Percentiles rank a stretch among this genome's conserved stretches.
Conservation (phyloP, 495 filamentous ascomycete genomes). For the Opeltia flavorubescens region DNA sequence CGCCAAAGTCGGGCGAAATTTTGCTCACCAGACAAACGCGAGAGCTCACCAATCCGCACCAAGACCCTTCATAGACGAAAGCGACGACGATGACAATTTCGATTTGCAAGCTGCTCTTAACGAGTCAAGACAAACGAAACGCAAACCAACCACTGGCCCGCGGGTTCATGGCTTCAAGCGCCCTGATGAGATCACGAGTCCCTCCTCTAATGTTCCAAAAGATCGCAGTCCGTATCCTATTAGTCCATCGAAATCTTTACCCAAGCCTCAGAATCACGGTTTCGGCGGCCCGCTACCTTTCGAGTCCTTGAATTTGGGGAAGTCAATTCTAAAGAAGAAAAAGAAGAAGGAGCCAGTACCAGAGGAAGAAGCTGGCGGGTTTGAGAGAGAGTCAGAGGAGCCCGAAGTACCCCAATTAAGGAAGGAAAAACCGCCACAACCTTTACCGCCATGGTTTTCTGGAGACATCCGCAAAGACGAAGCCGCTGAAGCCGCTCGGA, state of each 20-base stretch:
- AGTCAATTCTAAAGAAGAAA: slow-evolving; percentile 37
- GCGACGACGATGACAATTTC: slow-evolving; percentile 29
- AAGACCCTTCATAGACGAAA: slow-evolving; percentile 10
- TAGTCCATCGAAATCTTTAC: slow-evolving; percentile 5
- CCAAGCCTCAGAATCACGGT: slow-evolving; percentile 27
- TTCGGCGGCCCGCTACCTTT: slow-evolving; percentile 82
- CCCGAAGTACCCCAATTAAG: slow-evolving; percentile 13
- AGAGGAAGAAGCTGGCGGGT: slow-evolving; percentile 54
- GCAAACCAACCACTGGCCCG: slow-evolving; percentile 14
- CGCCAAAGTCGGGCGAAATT: slow-evolving; percentile 15
- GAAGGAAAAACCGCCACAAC: slow-evolving; percentile 36
- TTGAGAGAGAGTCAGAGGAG: slow-evolving; percentile 34
- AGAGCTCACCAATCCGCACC: slow-evolving; percentile 11
- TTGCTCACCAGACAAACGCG: slow-evolving; percentile 17
- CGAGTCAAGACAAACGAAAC: slow-evolving; percentile 27
- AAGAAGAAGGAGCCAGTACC: slow-evolving; percentile 26
- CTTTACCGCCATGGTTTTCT: slow-evolving; percentile 80
- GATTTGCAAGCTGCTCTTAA: slow-evolving; percentile 48
- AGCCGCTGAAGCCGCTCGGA: slow-evolving; percentile 20
- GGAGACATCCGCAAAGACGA: slow-evolving; percentile 23
- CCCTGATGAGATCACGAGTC: not conserved
- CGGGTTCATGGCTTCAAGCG: slow-evolving; percentile 6
- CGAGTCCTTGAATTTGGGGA: slow-evolving; percentile 62
- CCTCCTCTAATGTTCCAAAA: slow-evolving; percentile 1
- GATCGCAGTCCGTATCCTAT: slow-evolving; percentile 8